These are phyloP conservation scores for Vitis vinifera DNA, from an alignment of 164 flowering plant genomes.

Conservation along the genomic window DNA sequence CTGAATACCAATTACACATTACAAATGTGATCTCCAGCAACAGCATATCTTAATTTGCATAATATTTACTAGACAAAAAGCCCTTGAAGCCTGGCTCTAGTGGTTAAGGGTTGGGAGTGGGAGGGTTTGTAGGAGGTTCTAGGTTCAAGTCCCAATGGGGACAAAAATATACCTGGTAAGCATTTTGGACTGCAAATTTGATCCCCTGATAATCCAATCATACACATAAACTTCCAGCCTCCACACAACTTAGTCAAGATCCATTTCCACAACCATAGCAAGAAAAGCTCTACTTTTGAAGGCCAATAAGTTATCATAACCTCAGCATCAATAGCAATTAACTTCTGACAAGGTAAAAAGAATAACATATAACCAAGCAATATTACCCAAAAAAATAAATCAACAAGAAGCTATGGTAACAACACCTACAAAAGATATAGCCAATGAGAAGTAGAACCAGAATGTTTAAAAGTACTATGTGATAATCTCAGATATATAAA, in stretches of 20 bases:
- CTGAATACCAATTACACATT: neutral
- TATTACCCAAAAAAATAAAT: neutral
- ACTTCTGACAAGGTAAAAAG: neutral
- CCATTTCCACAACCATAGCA: neutral
- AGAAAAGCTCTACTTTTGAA: neutral
- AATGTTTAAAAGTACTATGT: neutral
- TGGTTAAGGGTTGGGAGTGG: no score
- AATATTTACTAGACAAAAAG: no score
- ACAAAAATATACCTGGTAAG: no score
- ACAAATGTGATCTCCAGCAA: no score
- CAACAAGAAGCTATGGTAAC: neutral
- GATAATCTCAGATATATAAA: neutral
- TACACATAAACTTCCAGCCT: neutral
- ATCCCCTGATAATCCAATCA: constrained; percentile 1
- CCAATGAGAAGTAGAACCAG: neutral
- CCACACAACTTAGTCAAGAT: neutral
- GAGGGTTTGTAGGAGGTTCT: no score
- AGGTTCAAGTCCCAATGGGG: no score
- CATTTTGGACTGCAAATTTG: no score
- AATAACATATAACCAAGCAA: neutral
- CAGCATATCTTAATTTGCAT: neutral
- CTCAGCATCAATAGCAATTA: neutral
- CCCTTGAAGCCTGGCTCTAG: no score
- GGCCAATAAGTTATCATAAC: neutral
- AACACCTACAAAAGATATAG: neutral